Conservation (phyloP, 2,329 filamentous ascomycete genomes). For the Hymenoscyphus infarciens region DNA sequence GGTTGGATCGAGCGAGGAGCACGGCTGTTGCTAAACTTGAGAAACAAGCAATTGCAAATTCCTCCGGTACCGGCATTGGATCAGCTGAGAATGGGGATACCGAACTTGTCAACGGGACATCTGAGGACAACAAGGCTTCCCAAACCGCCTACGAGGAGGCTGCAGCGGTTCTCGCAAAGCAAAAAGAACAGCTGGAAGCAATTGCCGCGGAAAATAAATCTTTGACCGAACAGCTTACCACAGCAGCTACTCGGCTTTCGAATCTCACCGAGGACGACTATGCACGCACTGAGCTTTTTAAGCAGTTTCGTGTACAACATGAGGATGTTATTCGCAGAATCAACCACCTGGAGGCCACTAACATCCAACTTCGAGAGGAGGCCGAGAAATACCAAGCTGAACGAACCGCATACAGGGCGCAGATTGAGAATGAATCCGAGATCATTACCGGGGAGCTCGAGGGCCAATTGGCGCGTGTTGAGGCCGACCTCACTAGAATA, state of each 20-base stretch:
- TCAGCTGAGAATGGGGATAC: constrained; percentile 40
- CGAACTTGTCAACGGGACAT: constrained; percentile 46
- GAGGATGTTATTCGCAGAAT: constrained; percentile 90
- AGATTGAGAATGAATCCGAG: constrained; percentile 78
- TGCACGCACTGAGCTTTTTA: constrained; percentile 88
- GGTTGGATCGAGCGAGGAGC: constrained; percentile 85
- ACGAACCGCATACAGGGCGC: constrained; percentile 73
- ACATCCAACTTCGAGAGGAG: constrained; percentile 79
- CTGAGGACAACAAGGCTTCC: constrained; percentile 60
- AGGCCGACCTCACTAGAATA: constrained; percentile 82
- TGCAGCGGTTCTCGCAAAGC: constrained; percentile 70
- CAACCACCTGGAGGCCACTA: constrained; percentile 86
- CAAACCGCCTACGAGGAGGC: constrained; percentile 76
- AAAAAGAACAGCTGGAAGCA: constrained; percentile 83
- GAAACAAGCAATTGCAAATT: constrained; percentile 70
- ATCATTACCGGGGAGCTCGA: constrained; percentile 72
- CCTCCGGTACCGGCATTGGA: constrained; percentile 38
- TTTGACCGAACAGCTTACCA: constrained; percentile 74
- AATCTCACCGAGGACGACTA: constrained; percentile 89
- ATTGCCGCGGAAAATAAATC: constrained; percentile 73
- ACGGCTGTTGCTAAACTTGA: constrained; percentile 88
- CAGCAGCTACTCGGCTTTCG: constrained; percentile 63
- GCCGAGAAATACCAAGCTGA: constrained; percentile 82
- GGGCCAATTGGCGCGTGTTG: constrained; percentile 72
- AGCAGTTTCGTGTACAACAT: constrained; percentile 81